phyloP scores from a whole-genome alignment of 768 basidiomycete genomes.

The Tulasnella sp. region DNA sequence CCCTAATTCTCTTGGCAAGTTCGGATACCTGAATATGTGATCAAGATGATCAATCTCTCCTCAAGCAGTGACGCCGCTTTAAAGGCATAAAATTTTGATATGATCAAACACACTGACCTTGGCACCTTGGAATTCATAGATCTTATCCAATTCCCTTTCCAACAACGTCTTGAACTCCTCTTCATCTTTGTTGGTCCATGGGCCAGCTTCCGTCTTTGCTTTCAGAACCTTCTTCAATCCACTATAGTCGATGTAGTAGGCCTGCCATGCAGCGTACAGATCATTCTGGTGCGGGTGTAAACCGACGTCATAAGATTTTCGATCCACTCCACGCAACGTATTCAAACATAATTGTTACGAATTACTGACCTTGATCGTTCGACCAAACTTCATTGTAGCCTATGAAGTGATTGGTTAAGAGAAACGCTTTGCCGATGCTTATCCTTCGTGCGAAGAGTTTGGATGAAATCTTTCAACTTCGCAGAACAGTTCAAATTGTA shows the following conservation, averaged over 20 bases:
- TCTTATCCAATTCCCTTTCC: constrained; percentile 15
- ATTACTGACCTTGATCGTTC: constrained; percentile 15
- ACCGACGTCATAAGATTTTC: background rate
- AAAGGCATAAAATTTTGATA: too few species aligned
- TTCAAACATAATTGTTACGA: background rate
- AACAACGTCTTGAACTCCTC: constrained; percentile 12
- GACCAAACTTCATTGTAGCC: constrained; percentile 16
- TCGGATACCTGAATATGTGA: background rate
- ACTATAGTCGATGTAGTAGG: constrained; percentile 17
- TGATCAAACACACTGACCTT: constrained; percentile 15
- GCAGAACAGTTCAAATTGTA: too few species aligned
- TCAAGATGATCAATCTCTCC: background rate
- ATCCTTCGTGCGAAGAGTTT: too few species aligned
- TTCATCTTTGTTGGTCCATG: constrained; percentile 14
- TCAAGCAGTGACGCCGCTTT: background rate
- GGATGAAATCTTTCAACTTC: too few species aligned
- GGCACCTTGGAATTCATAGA: constrained; percentile 14
- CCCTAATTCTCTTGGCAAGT: constrained; percentile 16
- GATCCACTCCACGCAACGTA: too few species aligned
- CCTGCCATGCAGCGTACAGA: constrained; percentile 15
- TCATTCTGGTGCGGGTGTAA: constrained; percentile 10
- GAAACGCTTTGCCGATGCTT: too few species aligned
- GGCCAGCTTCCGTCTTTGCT: constrained; percentile 1
- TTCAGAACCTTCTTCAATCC: constrained; percentile 16
- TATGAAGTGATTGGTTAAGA: background rate